Evolutionary conservation across 1,284 basidiomycete species (phyloP).

Genomic region (Grifola frondosa): DNA sequence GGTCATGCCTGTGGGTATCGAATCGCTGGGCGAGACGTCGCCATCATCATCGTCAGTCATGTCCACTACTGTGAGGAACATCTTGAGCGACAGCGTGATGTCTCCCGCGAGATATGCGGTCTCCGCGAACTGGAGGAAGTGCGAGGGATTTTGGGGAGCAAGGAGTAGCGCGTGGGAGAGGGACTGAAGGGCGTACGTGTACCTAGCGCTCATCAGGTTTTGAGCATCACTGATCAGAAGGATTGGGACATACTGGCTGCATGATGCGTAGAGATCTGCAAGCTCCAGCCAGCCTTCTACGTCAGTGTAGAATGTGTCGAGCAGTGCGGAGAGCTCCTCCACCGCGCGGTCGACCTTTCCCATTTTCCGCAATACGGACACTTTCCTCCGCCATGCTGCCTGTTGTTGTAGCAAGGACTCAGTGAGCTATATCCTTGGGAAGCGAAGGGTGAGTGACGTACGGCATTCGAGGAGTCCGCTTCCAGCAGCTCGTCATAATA

Average conservation of each 20-base stretch:
- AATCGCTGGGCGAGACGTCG: conserved; percentile 38
- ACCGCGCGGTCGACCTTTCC: conserved; percentile 69
- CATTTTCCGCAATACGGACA: conserved; percentile 66
- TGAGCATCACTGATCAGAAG: not conserved
- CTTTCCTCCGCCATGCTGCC: conserved; percentile 84
- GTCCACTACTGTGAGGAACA: conserved; percentile 80
- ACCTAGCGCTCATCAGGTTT: conserved; percentile 38
- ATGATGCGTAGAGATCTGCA: conserved; percentile 83
- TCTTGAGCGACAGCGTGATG: conserved; percentile 77
- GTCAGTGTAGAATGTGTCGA: conserved; percentile 94
- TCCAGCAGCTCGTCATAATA: conserved; percentile 72
- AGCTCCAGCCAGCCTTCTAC: conserved; percentile 92
- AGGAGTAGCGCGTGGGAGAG: conserved; percentile 82
- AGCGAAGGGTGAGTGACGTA: conserved; percentile 40
- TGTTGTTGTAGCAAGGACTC: conserved; percentile 26
- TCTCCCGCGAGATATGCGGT: conserved; percentile 81
- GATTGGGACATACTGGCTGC: conserved; percentile 62
- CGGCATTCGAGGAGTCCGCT: conserved; percentile 74
- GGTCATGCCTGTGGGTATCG: conserved; percentile 55
- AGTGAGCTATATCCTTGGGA: not conserved
- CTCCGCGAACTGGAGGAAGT: conserved; percentile 82
- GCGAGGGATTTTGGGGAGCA: conserved; percentile 83
- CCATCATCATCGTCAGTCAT: conserved; percentile 70
- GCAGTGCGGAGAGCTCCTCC: conserved; percentile 73
- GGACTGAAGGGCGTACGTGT: conserved; percentile 66